Evolutionary conservation across 73 alveolate species (phyloP).

Genomic region (Paramecium biaurelia): DNA sequence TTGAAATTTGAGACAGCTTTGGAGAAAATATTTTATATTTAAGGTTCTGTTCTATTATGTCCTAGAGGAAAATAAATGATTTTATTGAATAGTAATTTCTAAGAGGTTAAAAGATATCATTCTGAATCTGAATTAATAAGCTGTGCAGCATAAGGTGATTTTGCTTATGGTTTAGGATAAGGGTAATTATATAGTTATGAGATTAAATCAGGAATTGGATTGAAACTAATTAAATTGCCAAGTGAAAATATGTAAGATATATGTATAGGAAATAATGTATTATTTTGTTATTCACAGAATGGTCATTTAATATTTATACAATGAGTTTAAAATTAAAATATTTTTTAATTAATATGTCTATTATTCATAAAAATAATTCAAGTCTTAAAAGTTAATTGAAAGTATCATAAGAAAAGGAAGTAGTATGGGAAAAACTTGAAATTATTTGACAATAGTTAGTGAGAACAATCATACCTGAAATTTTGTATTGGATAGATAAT

Average conservation of each 20-base stretch:
- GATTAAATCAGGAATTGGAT: not conserved
- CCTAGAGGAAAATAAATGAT: not conserved
- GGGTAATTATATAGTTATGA: not conserved
- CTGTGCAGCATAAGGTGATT: not conserved
- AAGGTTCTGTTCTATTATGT: not conserved
- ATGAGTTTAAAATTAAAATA: constrained; percentile 1
- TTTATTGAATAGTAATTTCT: not conserved
- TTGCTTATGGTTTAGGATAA: constrained; percentile 8
- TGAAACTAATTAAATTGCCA: not conserved
- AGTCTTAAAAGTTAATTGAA: not conserved
- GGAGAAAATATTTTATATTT: not conserved
- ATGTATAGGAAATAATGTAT: not conserved
- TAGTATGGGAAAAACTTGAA: constrained; percentile 56
- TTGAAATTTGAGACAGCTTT: not conserved
- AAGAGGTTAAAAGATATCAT: not conserved
- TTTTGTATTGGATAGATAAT: constrained; percentile 88
- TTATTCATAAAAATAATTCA: not conserved
- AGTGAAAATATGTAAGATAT: not conserved
- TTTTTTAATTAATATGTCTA: not conserved
- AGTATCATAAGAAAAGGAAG: constrained; percentile 48
- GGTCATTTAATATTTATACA: not conserved
- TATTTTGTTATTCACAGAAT: not conserved
- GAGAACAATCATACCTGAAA: constrained; percentile 78
- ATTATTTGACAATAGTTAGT: not conserved
- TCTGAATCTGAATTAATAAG: not conserved